Conservation (phyloP, 441 rosid genomes). For the Eutrema salsugineum region DNA sequence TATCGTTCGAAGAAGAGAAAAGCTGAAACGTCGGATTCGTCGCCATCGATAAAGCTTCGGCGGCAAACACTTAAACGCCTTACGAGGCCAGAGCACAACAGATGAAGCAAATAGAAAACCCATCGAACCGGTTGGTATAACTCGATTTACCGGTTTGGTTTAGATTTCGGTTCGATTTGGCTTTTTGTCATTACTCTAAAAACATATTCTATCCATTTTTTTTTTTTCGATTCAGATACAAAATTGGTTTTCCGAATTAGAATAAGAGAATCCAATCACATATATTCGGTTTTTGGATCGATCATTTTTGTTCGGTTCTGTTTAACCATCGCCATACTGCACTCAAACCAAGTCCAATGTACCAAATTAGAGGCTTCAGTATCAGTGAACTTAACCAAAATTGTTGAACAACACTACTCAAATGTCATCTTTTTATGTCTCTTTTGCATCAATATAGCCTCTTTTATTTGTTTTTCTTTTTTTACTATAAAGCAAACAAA, state of each 20-base stretch:
- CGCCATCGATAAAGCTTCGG: conserved; percentile 36
- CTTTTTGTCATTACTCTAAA: too few relatives aligned
- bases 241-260: too few relatives aligned
- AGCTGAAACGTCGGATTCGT: conserved; percentile 42
- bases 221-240: too few relatives aligned
- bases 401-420: background rate
- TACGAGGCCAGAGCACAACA: too few relatives aligned
- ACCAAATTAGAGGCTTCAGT: background rate
- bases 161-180: too few relatives aligned
- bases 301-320: too few relatives aligned
- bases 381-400: background rate
- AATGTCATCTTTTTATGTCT: background rate
- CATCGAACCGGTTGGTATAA: too few relatives aligned
- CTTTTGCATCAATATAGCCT: background rate
- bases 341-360: background rate
- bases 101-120: too few relatives aligned
- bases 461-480: background rate
- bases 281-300: too few relatives aligned
- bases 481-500: background rate
- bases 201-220: too few relatives aligned
- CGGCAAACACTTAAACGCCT: background rate
- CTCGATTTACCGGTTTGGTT: too few relatives aligned
- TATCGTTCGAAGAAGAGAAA: conserved; percentile 43
- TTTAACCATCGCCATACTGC: background rate
- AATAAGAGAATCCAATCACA: too few relatives aligned